These are phyloP conservation scores for Centella asiatica DNA, from an alignment of 129 eudicot species.

Conservation along the genomic window DNA sequence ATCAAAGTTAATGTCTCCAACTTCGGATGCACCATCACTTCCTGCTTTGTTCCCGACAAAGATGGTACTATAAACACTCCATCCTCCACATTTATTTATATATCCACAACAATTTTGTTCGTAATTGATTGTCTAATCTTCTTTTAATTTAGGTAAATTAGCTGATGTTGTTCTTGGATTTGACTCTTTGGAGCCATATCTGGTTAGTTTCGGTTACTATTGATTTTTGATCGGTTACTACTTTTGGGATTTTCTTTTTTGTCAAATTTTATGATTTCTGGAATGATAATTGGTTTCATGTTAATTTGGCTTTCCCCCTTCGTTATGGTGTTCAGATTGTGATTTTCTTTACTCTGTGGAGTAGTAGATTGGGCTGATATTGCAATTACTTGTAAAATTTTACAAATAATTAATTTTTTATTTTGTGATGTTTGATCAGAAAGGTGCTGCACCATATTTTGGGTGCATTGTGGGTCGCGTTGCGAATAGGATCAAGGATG, in stretches of 20 bases:
- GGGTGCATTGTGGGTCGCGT: conserved; percentile 98
- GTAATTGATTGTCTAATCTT: neutral
- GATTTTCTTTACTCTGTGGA: no score
- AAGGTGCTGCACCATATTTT: conserved; percentile 66
- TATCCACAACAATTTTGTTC: neutral
- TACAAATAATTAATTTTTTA: neutral
- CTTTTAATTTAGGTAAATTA: conserved; percentile 50
- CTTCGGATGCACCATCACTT: conserved; percentile 85
- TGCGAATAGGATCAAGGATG: conserved; percentile 94
- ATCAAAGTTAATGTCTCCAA: conserved; percentile 67
- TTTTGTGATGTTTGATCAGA: conserved; percentile 37
- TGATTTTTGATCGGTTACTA: no score
- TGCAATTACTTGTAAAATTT: neutral
- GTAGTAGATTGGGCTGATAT: neutral
- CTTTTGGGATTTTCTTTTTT: neutral
- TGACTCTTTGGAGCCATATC: conserved; percentile 78
- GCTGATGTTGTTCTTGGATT: conserved; percentile 97
- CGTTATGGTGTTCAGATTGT: neutral
- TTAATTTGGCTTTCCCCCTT: no score
- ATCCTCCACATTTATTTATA: no score
- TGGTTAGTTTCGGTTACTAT: no score
- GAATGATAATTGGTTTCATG: neutral
- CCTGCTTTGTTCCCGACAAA: conserved; percentile 73
- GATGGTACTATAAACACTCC: conserved; percentile 34
- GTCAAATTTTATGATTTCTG: neutral